Evolutionary conservation across 2,329 filamentous ascomycete genomes (phyloP).

Genomic region (Penicillium brevicompactum): DNA sequence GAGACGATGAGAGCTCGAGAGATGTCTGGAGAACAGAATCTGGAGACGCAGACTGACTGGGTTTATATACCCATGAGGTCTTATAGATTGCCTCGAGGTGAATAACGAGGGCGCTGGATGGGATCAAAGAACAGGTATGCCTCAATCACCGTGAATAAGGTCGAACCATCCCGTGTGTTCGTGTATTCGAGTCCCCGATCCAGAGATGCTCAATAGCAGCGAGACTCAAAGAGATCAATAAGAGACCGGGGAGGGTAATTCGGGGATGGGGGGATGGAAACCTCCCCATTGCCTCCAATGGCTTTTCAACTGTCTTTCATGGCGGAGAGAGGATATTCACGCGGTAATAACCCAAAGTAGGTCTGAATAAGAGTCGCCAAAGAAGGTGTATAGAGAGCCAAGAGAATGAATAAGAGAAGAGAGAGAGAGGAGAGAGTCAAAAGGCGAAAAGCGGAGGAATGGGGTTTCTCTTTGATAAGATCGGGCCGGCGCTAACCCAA

Average conservation of each 20-base stretch:
- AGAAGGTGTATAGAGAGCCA: not conserved
- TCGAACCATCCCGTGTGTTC: not conserved
- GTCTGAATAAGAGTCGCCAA: not conserved
- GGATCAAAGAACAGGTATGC: not conserved
- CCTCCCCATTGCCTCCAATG: no score
- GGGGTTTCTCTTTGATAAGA: constrained; percentile 20
- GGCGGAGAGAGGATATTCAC: not conserved
- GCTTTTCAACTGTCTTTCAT: not conserved
- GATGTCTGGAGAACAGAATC: constrained; percentile 3
- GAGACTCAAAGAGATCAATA: not conserved
- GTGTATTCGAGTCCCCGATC: not conserved
- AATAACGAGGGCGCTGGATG: not conserved
- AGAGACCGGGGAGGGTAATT: not conserved
- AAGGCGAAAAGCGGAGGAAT: not conserved
- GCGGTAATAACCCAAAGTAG: not conserved
- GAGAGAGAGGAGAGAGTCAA: no score
- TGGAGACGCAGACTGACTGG: not conserved
- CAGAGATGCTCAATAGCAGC: not conserved
- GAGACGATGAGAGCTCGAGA: constrained; percentile 14
- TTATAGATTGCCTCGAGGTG: not conserved
- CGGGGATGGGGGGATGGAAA: no score
- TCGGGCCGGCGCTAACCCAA: constrained; percentile 21
- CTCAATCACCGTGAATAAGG: not conserved
- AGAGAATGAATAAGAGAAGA: constrained; percentile 4
- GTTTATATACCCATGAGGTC: constrained; percentile 1